These are phyloP conservation scores for Cadophora sp. DNA, from an alignment of 2,329 filamentous ascomycete species.

Conservation along the genomic window DNA sequence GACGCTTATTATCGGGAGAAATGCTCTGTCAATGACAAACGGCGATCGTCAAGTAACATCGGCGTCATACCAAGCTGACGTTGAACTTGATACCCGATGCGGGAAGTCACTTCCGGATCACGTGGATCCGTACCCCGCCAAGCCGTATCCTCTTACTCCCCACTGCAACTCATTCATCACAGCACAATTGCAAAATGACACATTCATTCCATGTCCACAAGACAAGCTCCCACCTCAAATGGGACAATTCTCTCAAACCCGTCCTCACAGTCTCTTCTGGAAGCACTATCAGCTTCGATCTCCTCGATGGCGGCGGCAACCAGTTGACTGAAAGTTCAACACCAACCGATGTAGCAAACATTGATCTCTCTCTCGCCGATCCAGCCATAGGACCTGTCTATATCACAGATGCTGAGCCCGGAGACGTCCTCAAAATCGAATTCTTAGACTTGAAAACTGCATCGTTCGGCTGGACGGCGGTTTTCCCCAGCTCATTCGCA, in stretches of 20 bases:
- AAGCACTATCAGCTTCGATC: conserved; percentile 54
- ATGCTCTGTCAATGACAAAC: background rate
- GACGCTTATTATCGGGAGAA: background rate
- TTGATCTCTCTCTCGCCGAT: conserved; percentile 52
- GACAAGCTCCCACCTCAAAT: conserved; percentile 51
- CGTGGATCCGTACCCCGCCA: background rate
- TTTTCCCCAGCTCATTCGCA: conserved; percentile 53
- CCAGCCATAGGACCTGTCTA: conserved; percentile 59
- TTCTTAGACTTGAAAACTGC: conserved; percentile 53
- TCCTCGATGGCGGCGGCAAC: conserved; percentile 57
- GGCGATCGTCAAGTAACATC: background rate
- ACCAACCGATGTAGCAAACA: conserved; percentile 47
- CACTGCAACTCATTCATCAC: background rate
- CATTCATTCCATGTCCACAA: conserved; percentile 31
- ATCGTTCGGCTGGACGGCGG: conserved; percentile 59
- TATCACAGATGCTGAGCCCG: conserved; percentile 55
- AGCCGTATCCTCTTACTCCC: background rate
- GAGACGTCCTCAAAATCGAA: conserved; percentile 59
- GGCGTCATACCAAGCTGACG: background rate
- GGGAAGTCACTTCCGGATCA: background rate
- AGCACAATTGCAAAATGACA: conserved; percentile 21
- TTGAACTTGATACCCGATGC: background rate
- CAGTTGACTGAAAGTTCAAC: conserved; percentile 53
- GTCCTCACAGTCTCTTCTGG: conserved; percentile 56
- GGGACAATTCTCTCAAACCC: conserved; percentile 54